Evolutionary conservation across 2,329 filamentous ascomycete genomes (phyloP), one percentile per base, ranked within the genome.

Genomic region (Fusarium hainanense): DNA sequence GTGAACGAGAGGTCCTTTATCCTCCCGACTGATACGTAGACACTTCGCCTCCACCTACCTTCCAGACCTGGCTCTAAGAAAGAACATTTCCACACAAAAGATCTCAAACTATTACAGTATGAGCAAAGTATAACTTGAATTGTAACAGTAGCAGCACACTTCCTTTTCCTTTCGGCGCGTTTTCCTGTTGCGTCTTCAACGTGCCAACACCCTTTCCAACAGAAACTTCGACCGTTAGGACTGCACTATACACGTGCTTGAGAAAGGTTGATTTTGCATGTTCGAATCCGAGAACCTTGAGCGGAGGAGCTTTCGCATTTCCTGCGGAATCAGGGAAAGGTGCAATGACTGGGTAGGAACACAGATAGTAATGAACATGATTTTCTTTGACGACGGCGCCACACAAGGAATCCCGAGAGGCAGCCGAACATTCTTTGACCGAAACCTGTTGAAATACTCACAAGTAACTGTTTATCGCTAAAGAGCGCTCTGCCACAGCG

Each of bases 31-130:
- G 18, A 37, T 10, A 37, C 9, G 34, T 11, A n/a, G 34, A 18
- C 34, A 37, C 9, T 10, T 37, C 34, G n/a, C 34, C 34, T 37
- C 18, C 34, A n/a, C 18, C 18, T 4, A 7, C 34, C 18, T 37
- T 37, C 34, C 34, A n/a, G 18, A 37, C 34, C 34, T 37, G 34
- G 18, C 9, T n/a, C 1, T 11, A 3, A 11, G 18, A n/a, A 37
- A 37, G 11, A 9, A 1, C 16, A 2, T 37, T 7, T 10, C 3
- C 18, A n/a, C 9, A 6, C 5, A 11, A 9, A 9, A 37, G 2
- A n/a, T 6, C 34, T 37, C 18, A 6, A 37, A 0, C 18, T 37
- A n/a, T 37, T n/a, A 37, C 18, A 37, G 12, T 2, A n/a, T 11
- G 18, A 37, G 4, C 16, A 37, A 37, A 37, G 1, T 3, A 7